Conservation (phyloP, 345 rosid species). For the Camelina neglecta region DNA sequence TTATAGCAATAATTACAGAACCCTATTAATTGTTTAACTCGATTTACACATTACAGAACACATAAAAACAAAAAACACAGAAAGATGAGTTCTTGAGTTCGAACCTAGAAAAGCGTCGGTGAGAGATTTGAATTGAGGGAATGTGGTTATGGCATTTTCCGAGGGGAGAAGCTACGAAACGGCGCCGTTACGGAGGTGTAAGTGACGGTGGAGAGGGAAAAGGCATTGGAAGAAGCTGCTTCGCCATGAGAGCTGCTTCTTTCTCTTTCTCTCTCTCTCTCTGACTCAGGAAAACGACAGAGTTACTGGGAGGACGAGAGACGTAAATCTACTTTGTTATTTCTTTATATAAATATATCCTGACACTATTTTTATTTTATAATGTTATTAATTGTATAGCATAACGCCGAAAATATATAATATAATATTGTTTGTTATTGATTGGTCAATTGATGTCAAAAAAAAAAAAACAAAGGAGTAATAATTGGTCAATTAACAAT, state of each 20-base stretch:
- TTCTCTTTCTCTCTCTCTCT: slow-evolving; percentile 17
- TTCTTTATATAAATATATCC: slow-evolving; percentile 33
- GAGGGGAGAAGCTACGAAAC: slow-evolving; percentile 40
- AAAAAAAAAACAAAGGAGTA: neutral
- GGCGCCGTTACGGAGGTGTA: slow-evolving; percentile 43
- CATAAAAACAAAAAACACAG: neutral
- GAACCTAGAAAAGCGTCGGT: slow-evolving; percentile 40
- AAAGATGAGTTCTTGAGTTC: slow-evolving; percentile 29
- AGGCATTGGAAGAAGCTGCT: slow-evolving; percentile 46
- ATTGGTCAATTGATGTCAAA: slow-evolving; percentile 12
- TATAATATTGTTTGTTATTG: neutral
- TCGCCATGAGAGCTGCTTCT: slow-evolving; percentile 47
- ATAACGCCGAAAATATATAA: neutral
- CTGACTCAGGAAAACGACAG: slow-evolving; percentile 53
- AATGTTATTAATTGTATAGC: slow-evolving; percentile 3
- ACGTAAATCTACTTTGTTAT: slow-evolving; percentile 35
- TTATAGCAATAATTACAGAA: slow-evolving; percentile 25
- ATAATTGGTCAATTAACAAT: too few relatives aligned
- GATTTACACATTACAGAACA: neutral
- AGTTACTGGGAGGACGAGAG: slow-evolving; percentile 27
- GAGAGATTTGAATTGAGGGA: slow-evolving; percentile 38
- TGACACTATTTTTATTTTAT: slow-evolving; percentile 20
- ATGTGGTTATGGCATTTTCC: slow-evolving; percentile 28
- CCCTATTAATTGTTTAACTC: neutral
- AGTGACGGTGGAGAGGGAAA: slow-evolving; percentile 35